Evolutionary conservation across 2,329 filamentous ascomycete species (phyloP), one percentile per base, ranked within the genome.

Genomic region (Aureobasidium namibiae): DNA sequence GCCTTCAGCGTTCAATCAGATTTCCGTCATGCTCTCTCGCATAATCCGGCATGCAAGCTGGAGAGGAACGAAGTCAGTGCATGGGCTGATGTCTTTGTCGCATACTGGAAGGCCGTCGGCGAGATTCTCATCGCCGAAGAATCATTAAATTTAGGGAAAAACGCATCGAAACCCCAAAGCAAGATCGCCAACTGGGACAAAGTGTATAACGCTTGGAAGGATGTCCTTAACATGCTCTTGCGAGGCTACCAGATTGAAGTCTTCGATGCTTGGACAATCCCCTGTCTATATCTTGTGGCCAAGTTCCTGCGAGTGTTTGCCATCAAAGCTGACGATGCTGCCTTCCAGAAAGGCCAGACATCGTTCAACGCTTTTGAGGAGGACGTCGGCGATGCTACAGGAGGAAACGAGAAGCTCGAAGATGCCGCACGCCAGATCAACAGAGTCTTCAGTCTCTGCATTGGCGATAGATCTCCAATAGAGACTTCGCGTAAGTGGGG

Each of bases 401-500:
- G 88, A 67, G 89, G 90, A 71, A 86, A 95, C 68, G 87, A 91
- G 63, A 91, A 89, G 69, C 79, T 99, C 29, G 89, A 96, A 71
- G 92, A 97, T 72, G 91, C 91, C 36, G 92, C 94, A 16, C 84
- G 92, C 64, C 85, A 92, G 45, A 84, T 99, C 61, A 97, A 96
- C 72, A 84, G 89, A 50, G 91, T 97, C 65, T 99, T 97, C 72
- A 89, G 89, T 16, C 75, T 95, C 4, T 99, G 94, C 71, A 79
- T 96, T 50, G 90, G 85, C 67, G 94, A 99, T 71, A 87, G 59
- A 36, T 45, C 59, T 62, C 85, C 88, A 14, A 78, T 96, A 45
- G 85, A 91, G 68, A 88, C 95, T 67, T 96, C 92, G 9, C 85
- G 94, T 58, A 99, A 97, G 82, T 99, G 94, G 94, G 95, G 90